Base-by-base conservation (phyloP, 306 rosid genomes). In the Citrullus amarus region DNA sequence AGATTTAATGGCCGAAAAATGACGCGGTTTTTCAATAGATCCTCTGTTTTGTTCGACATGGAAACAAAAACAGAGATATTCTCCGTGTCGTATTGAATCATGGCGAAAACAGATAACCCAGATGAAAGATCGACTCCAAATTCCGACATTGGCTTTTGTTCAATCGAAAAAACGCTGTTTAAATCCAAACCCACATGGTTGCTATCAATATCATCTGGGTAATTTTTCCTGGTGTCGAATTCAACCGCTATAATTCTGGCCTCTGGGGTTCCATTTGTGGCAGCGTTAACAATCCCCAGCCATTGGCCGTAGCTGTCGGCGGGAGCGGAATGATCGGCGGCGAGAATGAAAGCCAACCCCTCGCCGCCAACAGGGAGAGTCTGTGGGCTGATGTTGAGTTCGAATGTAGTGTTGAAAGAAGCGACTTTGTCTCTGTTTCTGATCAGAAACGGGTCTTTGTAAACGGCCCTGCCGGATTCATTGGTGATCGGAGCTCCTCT, bases 141-240 rank as follows among this genome's bases (percentile, higher is more conserved):
- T 22, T 53, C 48, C 13, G 32, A 75, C 20, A 89, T 81, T 2
- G 91, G 39, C 0, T 39, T 84, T 55, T 87, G 85, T 9, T 13
- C 30, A 63, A 82, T 57, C 4, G 97, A 91, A 18, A 67, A 38
- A 70, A 93, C 80, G 28, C 91, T 83, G 43, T 93, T 88, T 8
- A 91, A 46, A 81, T 91, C 78, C 82, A 93, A 79, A 1, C 96
- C 97, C 79, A 91, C 89, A 54, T 93, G 96, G 78, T 88, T 83
- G 48, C 62, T 68, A 30, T 93, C 90, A 2, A 87, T 67, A 48
- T 90, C 91, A 51, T 89, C 78, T 7, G 32, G 18, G 14, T 59
- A 90, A 76, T 84, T 93, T 61, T 86, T 80, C 28, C 81, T 81
- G 5, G 96, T 91, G 83, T 93, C 97, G 9, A 93, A 91, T 54